phyloP scores from a whole-genome alignment of 306 rosid genomes.

The Medicago ruthenica region DNA sequence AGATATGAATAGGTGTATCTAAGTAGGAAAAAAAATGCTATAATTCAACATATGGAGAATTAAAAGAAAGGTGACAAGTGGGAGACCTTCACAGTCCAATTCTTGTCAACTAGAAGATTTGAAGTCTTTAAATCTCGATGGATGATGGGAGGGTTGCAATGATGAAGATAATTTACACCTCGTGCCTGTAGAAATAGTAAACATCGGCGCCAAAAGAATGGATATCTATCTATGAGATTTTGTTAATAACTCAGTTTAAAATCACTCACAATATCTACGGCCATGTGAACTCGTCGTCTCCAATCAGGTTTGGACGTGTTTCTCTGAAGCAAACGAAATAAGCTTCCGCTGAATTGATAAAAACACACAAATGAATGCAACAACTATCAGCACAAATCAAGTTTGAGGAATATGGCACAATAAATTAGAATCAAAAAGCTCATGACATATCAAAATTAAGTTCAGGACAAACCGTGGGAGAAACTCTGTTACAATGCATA shows the following conservation, averaged over 20 bases:
- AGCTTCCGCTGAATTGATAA: conserved; percentile 83
- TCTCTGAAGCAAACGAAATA: conserved; percentile 84
- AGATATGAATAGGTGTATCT: conserved; percentile 33
- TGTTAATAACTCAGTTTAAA: conserved; percentile 24
- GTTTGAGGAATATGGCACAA: not conserved
- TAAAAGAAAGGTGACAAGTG: conserved; percentile 27
- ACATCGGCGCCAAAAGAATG: conserved; percentile 11
- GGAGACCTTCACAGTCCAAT: conserved; percentile 95
- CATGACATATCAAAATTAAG: conserved; percentile 23
- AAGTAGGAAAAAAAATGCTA: conserved; percentile 10
- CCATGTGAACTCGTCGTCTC: conserved; percentile 92
- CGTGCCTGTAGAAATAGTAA: conserved; percentile 71
- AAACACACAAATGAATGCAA: conserved; percentile 37
- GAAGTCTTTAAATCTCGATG: conserved; percentile 97
- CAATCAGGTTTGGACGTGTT: conserved; percentile 83
- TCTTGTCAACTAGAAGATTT: conserved; percentile 86
- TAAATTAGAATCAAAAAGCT: conserved; percentile 25
- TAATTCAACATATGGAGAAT: conserved; percentile 13
- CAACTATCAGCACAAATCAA: conserved; percentile 43
- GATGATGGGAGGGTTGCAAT: conserved; percentile 85
- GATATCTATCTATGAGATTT: not conserved
- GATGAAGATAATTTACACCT: conserved; percentile 98
- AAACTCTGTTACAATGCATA: conserved; percentile 93
- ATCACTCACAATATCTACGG: conserved; percentile 89
- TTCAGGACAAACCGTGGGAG: conserved; percentile 85